These are phyloP conservation scores for Amanita pseudoporphyria DNA, from an alignment of 768 basidiomycete species.

Conservation along the genomic window DNA sequence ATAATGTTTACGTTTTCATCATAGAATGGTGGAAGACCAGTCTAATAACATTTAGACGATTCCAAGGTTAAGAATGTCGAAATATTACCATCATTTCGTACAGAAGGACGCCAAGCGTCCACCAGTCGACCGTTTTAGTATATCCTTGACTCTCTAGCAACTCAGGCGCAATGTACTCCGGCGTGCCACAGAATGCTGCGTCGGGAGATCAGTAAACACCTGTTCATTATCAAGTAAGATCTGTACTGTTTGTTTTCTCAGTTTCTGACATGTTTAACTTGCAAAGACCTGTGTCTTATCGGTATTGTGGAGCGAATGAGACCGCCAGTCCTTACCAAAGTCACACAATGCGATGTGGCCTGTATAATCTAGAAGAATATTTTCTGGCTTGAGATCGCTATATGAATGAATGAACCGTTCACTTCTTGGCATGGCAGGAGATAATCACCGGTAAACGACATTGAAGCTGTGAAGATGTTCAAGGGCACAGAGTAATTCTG, in stretches of 20 bases:
- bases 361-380: slow-evolving; percentile 94
- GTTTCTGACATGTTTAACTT: slow-evolving; percentile 96
- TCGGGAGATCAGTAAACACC: slow-evolving; percentile 2
- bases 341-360: slow-evolving; percentile 98
- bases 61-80: slow-evolving; percentile 4
- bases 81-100: slow-evolving; percentile 93
- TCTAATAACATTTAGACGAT: slow-evolving; percentile 31
- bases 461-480: slow-evolving; percentile 98
- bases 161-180: slow-evolving; percentile 98
- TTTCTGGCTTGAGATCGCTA: slow-evolving; percentile 95
- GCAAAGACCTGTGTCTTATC: slow-evolving; percentile 51
- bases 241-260: slow-evolving; percentile 91
- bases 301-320: neutral
- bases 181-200: slow-evolving; percentile 93
- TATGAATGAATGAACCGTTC: slow-evolving; percentile 1
- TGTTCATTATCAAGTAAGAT: neutral
- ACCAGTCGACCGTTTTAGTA: slow-evolving; percentile 98
- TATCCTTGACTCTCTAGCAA: slow-evolving; percentile 94
- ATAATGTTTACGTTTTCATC: slow-evolving; percentile 98
- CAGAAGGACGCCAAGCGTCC: slow-evolving; percentile 92
- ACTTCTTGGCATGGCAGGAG: neutral
- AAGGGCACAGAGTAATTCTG: slow-evolving; percentile 90
- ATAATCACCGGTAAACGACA: slow-evolving; percentile 84
- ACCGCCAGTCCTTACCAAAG: slow-evolving; percentile 47
- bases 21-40: slow-evolving; percentile 96